Conservation (phyloP, 2,329 filamentous ascomycete species). For the Colletotrichum lindemuthianum region DNA sequence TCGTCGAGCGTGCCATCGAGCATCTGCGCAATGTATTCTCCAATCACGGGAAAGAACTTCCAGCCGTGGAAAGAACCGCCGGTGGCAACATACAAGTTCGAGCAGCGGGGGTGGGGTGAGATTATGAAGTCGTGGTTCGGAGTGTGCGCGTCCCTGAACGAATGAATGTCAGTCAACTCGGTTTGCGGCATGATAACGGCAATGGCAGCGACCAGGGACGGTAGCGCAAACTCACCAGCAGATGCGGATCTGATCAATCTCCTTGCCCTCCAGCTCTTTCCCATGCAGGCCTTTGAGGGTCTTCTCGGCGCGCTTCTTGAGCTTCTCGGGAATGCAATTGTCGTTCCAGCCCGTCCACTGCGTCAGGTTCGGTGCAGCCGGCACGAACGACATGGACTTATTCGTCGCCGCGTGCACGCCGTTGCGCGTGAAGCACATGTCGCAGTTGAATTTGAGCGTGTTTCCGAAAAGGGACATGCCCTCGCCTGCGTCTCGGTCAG, state of each 20-base stretch:
- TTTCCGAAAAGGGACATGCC: conserved; percentile 58
- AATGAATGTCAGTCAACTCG: neutral
- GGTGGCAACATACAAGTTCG: conserved; percentile 67
- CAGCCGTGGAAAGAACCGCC: conserved; percentile 73
- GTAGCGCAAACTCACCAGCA: conserved; percentile 51
- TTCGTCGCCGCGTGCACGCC: conserved; percentile 56
- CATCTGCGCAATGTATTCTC: conserved; percentile 66
- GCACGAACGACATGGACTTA: conserved; percentile 62
- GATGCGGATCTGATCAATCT: conserved; percentile 56
- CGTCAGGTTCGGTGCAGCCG: conserved; percentile 53
- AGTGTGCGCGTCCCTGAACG: conserved; percentile 66
- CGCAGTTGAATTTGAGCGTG: conserved; percentile 70
- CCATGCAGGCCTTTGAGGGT: conserved; percentile 55
- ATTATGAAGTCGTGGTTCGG: conserved; percentile 72
- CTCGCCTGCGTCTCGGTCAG: conserved; percentile 45
- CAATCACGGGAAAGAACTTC: conserved; percentile 72
- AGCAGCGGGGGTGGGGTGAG: conserved; percentile 58
- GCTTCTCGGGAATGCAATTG: conserved; percentile 52
- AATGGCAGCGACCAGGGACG: no score
- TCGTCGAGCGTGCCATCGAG: conserved; percentile 52
- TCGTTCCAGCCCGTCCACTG: conserved; percentile 51
- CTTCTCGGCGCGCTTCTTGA: conserved; percentile 52
- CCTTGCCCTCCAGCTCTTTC: conserved; percentile 48
- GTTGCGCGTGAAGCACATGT: conserved; percentile 67
- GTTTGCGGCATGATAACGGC: neutral